phyloP scores from a whole-genome alignment of 1,139 yeast species.

The Suhomyces kunorum region DNA sequence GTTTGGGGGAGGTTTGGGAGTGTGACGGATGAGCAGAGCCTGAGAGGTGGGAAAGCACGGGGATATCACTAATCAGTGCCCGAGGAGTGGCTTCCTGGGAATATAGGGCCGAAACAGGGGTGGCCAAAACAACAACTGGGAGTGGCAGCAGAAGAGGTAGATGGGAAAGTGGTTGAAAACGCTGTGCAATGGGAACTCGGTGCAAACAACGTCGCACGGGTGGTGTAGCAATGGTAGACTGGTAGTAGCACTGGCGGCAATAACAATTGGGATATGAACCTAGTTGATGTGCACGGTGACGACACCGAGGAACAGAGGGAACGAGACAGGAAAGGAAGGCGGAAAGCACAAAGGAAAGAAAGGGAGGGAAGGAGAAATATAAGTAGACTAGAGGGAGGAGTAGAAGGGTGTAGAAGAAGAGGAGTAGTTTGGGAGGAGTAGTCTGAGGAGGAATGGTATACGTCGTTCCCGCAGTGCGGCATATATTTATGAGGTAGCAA shows the following conservation, averaged over 20 bases:
- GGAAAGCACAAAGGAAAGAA: background rate
- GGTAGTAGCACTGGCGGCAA: slow-evolving; percentile 6
- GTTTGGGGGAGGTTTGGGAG: background rate
- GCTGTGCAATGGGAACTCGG: background rate
- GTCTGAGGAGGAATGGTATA: no score
- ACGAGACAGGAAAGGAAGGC: background rate
- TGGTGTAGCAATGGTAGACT: background rate
- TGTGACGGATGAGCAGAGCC: background rate
- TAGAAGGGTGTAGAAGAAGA: background rate
- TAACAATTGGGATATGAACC: background rate
- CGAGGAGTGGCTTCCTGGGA: background rate
- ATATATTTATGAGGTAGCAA: no score
- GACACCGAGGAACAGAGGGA: background rate
- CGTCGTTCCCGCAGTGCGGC: no score
- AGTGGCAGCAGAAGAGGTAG: background rate
- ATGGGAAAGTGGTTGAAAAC: no score
- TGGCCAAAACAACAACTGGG: background rate
- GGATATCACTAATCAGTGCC: background rate
- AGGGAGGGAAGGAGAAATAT: background rate
- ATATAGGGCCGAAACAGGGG: background rate
- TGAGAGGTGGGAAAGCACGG: background rate
- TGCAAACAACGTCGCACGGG: background rate
- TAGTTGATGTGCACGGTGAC: background rate
- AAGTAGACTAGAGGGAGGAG: background rate
- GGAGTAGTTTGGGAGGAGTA: no score